Conservation (phyloP, 768 basidiomycete species). For the Piloderma croceum region DNA sequence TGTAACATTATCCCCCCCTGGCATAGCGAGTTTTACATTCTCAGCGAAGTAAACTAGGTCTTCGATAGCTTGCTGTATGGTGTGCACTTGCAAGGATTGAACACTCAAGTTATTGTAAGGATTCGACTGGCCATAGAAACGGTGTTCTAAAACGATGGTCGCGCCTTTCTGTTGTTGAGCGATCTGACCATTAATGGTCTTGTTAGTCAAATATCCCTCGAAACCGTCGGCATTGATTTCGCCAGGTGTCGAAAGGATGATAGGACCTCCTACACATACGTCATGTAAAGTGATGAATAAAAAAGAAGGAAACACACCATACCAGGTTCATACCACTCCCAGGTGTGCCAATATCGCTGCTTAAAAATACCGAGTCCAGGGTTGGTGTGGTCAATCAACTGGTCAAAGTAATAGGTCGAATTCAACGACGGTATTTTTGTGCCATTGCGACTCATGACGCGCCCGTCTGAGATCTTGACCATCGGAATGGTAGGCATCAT, state of each 20-base stretch:
- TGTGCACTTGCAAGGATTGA: conserved; percentile 52
- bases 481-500: conserved; percentile 24
- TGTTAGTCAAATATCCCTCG: conserved; percentile 56
- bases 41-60: conserved; percentile 67
- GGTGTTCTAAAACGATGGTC: conserved; percentile 61
- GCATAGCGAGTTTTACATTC: conserved; percentile 62
- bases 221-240: conserved; percentile 48
- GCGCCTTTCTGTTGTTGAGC: conserved; percentile 63
- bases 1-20: conserved; percentile 54
- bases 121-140: conserved; percentile 74
- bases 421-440: not conserved
- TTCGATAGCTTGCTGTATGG: conserved; percentile 70
- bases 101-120: conserved; percentile 56
- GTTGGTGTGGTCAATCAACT: conserved; percentile 46
- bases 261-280: conserved; percentile 1
- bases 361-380: conserved; percentile 69
- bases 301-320: conserved; percentile 1
- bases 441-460: not conserved
- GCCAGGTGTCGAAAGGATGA: conserved; percentile 45
- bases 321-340: conserved; percentile 58
- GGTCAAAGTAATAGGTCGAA: conserved; percentile 47
- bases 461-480: not conserved
- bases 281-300: no score
- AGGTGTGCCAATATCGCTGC: conserved; percentile 69
- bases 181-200: conserved; percentile 56